phyloP scores from a whole-genome alignment of 371 early-diverging fungal genomes.

The Mortierella sp. region DNA sequence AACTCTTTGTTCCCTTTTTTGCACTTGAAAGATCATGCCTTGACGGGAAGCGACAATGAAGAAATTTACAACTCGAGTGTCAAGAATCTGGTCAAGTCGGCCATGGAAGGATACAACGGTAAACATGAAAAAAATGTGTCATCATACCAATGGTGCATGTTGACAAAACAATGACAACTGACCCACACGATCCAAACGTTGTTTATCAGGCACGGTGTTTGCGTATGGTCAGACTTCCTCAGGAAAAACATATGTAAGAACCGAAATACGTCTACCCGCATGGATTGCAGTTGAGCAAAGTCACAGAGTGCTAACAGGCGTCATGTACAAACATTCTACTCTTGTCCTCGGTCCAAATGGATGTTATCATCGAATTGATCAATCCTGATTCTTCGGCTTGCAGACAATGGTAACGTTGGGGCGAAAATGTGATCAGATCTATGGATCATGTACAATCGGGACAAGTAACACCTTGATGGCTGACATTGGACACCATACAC shows the following conservation, averaged over 20 bases:
- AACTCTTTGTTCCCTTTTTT: neutral
- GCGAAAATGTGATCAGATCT: neutral
- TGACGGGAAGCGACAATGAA: constrained; percentile 56
- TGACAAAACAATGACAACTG: neutral
- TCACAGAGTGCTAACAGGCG: too few species aligned
- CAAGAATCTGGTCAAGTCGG: constrained; percentile 56
- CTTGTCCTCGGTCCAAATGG: neutral
- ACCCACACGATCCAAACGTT: neutral
- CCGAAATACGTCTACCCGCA: too few species aligned
- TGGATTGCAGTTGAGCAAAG: too few species aligned
- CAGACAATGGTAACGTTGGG: constrained; percentile 46
- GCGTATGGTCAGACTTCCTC: constrained; percentile 98
- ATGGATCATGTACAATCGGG: neutral
- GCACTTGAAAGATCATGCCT: constrained; percentile 50
- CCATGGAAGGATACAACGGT: constrained; percentile 74
- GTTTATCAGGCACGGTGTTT: constrained; percentile 51
- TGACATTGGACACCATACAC: too few species aligned
- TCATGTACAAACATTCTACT: neutral
- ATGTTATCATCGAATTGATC: too few species aligned
- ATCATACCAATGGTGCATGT: constrained; percentile 12
- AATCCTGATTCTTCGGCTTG: neutral
- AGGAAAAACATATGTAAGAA: constrained; percentile 90
- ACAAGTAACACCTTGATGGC: too few species aligned
- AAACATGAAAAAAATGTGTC: neutral
- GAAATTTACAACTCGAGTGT: constrained; percentile 56